Evolutionary conservation across 2,329 filamentous ascomycete genomes (phyloP).

Genomic region (Eutypa lata): DNA sequence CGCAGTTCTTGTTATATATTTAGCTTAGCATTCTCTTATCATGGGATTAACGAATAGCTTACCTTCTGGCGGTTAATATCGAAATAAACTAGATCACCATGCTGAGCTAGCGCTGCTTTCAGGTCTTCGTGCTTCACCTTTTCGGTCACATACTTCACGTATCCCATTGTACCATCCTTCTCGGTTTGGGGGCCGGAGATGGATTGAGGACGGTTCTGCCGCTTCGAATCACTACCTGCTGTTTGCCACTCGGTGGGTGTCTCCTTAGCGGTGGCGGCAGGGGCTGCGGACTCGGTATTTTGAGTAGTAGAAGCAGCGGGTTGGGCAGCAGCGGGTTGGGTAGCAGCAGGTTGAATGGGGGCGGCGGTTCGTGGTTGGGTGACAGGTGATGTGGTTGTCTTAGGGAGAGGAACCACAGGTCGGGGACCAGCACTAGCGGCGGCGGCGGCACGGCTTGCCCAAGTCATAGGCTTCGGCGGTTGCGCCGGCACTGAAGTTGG

Average conservation of each 20-base stretch:
- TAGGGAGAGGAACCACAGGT: conserved; percentile 53
- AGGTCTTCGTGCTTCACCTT: conserved; percentile 77
- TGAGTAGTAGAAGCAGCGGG: conserved; percentile 34
- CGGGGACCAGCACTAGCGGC: conserved; percentile 50
- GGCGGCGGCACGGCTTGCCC: conserved; percentile 68
- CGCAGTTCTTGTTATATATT: conserved; percentile 69
- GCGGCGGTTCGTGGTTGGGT: conserved; percentile 36
- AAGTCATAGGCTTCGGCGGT: conserved; percentile 64
- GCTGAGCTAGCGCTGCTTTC: conserved; percentile 66
- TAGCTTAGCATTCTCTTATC: conserved; percentile 17
- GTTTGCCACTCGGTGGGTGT: conserved; percentile 78
- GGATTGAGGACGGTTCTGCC: conserved; percentile 72
- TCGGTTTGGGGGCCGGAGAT: conserved; percentile 58
- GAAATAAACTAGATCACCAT: conserved; percentile 69
- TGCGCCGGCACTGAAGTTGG: conserved; percentile 51
- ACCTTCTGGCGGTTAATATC: conserved; percentile 85
- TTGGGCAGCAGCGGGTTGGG: no score
- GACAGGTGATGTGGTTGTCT: conserved; percentile 51
- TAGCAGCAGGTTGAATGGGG: conserved; percentile 28
- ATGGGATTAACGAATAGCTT: conserved; percentile 20
- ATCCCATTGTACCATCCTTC: conserved; percentile 76
- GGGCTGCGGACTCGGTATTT: conserved; percentile 27
- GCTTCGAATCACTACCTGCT: conserved; percentile 78
- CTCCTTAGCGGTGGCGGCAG: conserved; percentile 46
- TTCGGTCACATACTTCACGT: conserved; percentile 94